phyloP scores from a whole-genome alignment of 1,284 basidiomycete genomes.

The Coniferiporia weirii region DNA sequence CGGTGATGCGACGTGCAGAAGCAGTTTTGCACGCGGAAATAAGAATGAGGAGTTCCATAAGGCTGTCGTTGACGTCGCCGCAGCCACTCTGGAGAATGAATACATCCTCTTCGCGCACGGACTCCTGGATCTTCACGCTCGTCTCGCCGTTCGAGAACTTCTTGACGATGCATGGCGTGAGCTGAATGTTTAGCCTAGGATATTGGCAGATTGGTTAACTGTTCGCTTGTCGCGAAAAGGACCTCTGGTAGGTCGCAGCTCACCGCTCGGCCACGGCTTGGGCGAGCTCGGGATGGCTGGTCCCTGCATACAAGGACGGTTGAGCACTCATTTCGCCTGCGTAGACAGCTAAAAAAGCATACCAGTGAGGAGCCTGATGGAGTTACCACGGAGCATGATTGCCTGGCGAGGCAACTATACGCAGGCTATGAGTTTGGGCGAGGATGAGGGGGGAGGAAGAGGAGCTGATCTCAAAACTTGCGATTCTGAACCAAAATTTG shows the following conservation, averaged over 20 bases:
- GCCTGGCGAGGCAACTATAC: conserved; percentile 18
- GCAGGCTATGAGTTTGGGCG: background rate
- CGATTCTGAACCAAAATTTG: background rate
- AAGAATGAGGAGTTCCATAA: conserved; percentile 90
- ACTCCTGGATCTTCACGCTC: conserved; percentile 89
- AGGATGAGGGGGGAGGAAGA: background rate
- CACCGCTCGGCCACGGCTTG: conserved; percentile 92
- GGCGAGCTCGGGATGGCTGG: conserved; percentile 97
- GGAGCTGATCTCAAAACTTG: background rate
- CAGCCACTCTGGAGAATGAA: conserved; percentile 91
- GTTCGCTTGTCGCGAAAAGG: conserved; percentile 35
- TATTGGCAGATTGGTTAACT: conserved; percentile 32
- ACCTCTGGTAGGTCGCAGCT: conserved; percentile 50
- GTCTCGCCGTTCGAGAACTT: conserved; percentile 97
- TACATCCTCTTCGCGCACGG: conserved; percentile 95
- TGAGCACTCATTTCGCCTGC: background rate
- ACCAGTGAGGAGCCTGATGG: conserved; percentile 91
- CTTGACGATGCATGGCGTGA: conserved; percentile 88
- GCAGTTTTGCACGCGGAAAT: conserved; percentile 96
- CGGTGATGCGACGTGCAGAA: conserved; percentile 93
- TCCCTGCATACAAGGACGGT: conserved; percentile 56
- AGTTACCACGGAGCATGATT: conserved; percentile 84
- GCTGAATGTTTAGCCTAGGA: conserved; percentile 80
- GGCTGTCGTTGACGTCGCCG: conserved; percentile 75
- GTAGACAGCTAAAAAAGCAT: conserved; percentile 29